These are phyloP conservation scores for Canavalia gladiata DNA, from an alignment of 306 rosid genomes.

Conservation along the genomic window DNA sequence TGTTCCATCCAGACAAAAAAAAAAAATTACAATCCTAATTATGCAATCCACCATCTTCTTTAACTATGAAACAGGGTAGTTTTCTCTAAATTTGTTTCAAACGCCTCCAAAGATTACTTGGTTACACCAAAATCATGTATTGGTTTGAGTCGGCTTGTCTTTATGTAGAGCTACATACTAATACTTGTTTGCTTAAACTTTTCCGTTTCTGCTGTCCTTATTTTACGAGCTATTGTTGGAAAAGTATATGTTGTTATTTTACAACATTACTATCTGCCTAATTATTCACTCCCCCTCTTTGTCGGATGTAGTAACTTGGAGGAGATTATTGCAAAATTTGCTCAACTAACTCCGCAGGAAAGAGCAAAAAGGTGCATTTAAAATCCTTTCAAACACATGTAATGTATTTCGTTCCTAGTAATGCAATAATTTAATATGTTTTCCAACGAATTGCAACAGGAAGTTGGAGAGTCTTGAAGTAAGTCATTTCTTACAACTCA, in stretches of 20 bases:
- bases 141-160: no score
- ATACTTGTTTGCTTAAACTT: background rate
- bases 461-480: constrained; percentile 91
- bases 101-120: no score
- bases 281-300: constrained; percentile 8
- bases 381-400: background rate
- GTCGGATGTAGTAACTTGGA: constrained; percentile 62
- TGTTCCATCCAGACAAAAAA: no score
- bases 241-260: background rate
- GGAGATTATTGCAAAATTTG: constrained; percentile 81
- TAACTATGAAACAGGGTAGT: no score
- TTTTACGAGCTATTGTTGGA: constrained; percentile 7
- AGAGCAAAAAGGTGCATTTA: constrained; percentile 75
- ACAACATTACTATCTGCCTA: background rate
- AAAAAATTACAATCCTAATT: no score
- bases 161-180: no score
- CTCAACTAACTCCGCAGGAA: constrained; percentile 84
- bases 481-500: constrained; percentile 52
- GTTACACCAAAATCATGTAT: no score
- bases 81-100: no score
- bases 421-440: constrained; percentile 34
- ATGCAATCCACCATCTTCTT: no score
- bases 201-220: background rate
- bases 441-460: constrained; percentile 67
- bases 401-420: constrained; percentile 11